Percentiles rank a stretch among this genome's conserved stretches.
Evolutionary conservation across 108 stramenopile genomes (phyloP).

Genomic region (Nitzschia palea): DNA sequence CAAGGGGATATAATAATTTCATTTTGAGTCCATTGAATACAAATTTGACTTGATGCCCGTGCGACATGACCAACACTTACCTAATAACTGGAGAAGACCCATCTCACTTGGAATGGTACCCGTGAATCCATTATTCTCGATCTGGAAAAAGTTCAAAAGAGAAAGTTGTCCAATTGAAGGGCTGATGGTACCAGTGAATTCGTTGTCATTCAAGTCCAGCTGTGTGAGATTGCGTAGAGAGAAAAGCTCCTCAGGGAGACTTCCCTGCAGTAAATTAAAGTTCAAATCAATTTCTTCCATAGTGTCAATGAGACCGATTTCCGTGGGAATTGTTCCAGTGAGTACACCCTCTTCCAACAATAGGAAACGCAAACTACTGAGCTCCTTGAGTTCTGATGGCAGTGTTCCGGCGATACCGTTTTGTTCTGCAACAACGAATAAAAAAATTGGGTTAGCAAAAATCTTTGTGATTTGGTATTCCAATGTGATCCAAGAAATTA

Average conservation of each 20-base stretch:
- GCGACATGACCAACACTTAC: too few species aligned
- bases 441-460: background rate
- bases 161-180: conserved; percentile 42
- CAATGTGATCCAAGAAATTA: background rate
- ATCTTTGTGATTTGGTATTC: background rate
- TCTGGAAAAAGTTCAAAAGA: conserved; percentile 56
- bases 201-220: conserved; percentile 77
- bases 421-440: conserved; percentile 35
- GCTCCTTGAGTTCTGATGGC: conserved; percentile 43
- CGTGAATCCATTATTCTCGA: conserved; percentile 58
- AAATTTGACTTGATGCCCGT: too few species aligned
- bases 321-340: conserved; percentile 56
- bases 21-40: too few species aligned
- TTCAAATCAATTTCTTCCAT: conserved; percentile 62
- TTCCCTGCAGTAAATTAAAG: conserved; percentile 57
- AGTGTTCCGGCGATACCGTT: conserved; percentile 65
- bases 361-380: conserved; percentile 44
- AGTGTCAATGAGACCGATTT: conserved; percentile 27
- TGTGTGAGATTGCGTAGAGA: conserved; percentile 45
- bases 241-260: conserved; percentile 54
- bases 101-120: conserved; percentile 62
- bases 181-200: conserved; percentile 56
- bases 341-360: conserved; percentile 57
- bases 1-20: too few species aligned
- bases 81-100: conserved; percentile 34